Base-by-base conservation (phyloP, 495 filamentous ascomycete species). In the Entonaema liquescens region DNA sequence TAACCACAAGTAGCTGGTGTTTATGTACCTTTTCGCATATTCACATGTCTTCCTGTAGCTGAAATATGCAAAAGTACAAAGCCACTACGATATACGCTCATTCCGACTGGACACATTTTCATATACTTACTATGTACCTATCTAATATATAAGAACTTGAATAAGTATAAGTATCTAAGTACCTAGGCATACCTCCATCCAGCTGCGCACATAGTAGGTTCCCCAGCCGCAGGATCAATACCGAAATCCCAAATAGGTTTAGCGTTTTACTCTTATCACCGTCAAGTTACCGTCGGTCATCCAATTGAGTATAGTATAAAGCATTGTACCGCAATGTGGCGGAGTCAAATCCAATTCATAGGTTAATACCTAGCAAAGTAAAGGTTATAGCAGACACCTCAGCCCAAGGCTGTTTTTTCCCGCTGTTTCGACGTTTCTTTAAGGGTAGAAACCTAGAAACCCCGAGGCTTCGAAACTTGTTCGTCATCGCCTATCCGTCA, bases 251-350 rank as follows among this genome's bases (percentile, higher is more conserved):
- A n/a, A 63, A 62, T 13, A 42, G 58, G 71, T 25, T n/a, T 73
- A 73, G 71, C 36, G 71, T 57, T n/a, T 1, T 36, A 52, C 65
- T 68, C 38, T 65, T 56, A 57, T 62, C 44, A 35, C 61, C 59
- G 15, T 53, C 57, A 29, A 58, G 38, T 57, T 31, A 5, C 57
- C 47, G 71, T 73, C 71, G 71, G 71, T 73, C 71, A 68, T 72
- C 72, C 52, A 44, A 74, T 76, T 56, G 31, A 72, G 74, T 60
- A 62, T 76, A 76, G 74, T 68, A 42, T 33, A 33, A 5, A 7
- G 31, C 7, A 3, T 29, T 28, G 12, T 29, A 28, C 1, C 25
- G n/a, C 13, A 15, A 26, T 29, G 68, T 74, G 68, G 74, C 71
- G 73, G 72, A 74, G 64, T 57, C 53, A 26, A 58, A n/a, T n/a